Percentiles rank a stretch among this genome's conserved stretches.
Evolutionary conservation across 2,329 filamentous ascomycete species (phyloP).

Genomic region (Bipolaris zeicola): DNA sequence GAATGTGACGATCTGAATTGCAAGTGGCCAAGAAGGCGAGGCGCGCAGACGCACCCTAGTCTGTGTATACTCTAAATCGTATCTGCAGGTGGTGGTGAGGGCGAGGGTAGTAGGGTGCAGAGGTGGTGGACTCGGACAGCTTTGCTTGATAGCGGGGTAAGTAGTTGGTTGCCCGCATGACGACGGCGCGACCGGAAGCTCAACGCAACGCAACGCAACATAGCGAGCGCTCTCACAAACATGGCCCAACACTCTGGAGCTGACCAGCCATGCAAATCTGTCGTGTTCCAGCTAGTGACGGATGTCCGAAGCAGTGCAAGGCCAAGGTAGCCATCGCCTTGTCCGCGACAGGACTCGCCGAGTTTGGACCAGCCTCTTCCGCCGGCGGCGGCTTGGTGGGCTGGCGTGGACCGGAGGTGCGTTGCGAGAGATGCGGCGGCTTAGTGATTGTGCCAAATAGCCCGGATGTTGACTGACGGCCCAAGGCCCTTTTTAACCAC

Average conservation of each 20-base stretch:
- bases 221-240: conserved; percentile 7
- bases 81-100: conserved; percentile 13
- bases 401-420: conserved; percentile 40
- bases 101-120: background rate
- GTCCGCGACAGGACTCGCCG: conserved; percentile 24
- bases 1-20: conserved; percentile 18
- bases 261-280: conserved; percentile 2
- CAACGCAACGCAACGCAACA: background rate
- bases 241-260: background rate
- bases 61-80: conserved; percentile 21
- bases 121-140: conserved; percentile 30
- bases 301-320: conserved; percentile 9
- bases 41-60: conserved; percentile 20
- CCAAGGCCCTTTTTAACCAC: conserved; percentile 23
- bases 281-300: conserved; percentile 2
- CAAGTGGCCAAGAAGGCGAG: conserved; percentile 15
- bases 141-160: conserved; percentile 22
- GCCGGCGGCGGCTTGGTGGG: conserved; percentile 22
- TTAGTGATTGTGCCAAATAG: conserved; percentile 44
- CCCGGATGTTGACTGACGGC: conserved; percentile 28
- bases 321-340: conserved; percentile 43
- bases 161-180: conserved; percentile 12
- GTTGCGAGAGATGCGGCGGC: conserved; percentile 37
- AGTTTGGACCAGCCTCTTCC: conserved; percentile 39
- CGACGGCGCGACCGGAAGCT: background rate